Percentiles rank a stretch among this genome's conserved stretches.
These are phyloP conservation scores for Suillus placidus DNA, from an alignment of 768 basidiomycete genomes.

Conservation along the genomic window DNA sequence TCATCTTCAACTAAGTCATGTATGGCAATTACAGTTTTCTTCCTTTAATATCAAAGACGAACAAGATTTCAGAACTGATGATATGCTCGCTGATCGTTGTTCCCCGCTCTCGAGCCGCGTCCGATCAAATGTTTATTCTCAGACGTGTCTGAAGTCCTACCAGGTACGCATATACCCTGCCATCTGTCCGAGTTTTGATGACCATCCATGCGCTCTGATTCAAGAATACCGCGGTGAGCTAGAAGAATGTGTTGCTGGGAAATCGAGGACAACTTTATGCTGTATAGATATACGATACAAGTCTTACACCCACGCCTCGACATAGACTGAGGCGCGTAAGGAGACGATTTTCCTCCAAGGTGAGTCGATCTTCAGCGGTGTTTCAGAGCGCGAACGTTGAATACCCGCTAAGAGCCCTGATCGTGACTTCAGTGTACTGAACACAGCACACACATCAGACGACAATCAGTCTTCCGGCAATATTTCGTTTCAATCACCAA, in stretches of 20 bases:
- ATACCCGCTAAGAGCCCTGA: neutral
- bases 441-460: slow-evolving; percentile 8
- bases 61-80: neutral
- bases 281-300: neutral
- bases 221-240: neutral
- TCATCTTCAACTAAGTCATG: neutral
- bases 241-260: neutral
- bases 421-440: neutral
- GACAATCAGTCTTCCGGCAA: neutral
- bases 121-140: neutral
- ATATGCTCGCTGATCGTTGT: neutral
- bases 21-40: neutral
- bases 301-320: neutral
- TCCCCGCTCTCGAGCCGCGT: neutral
- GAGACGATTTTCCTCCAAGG: neutral
- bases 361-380: neutral
- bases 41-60: neutral
- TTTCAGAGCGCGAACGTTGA: neutral
- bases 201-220: neutral
- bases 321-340: neutral
- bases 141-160: neutral
- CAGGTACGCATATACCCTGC: neutral
- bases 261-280: neutral
- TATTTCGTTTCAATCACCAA: neutral
- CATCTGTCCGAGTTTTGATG: neutral